Conservation (phyloP, 352 stramenopile species). For the Phytophthora melonis region DNA sequence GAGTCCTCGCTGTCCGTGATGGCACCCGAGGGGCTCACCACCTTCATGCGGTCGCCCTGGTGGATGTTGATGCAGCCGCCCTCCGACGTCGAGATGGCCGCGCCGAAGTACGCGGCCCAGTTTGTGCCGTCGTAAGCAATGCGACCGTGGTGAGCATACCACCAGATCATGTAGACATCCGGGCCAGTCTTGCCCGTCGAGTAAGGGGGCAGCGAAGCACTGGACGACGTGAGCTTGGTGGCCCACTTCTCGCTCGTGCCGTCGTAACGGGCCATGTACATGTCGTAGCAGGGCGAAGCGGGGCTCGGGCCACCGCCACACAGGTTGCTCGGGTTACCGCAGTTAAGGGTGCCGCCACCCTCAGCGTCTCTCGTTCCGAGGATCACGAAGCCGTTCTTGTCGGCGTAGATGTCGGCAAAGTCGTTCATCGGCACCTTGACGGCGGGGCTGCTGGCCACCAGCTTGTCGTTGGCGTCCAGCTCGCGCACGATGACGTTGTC, state of each 20-base stretch:
- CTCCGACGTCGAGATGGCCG: constrained; percentile 49
- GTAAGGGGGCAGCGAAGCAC: constrained; percentile 54
- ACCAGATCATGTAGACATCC: constrained; percentile 69
- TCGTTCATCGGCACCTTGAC: constrained; percentile 46
- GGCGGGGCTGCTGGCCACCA: constrained; percentile 39
- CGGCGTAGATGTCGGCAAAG: constrained; percentile 61
- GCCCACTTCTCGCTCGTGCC: constrained; percentile 54
- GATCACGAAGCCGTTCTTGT: constrained; percentile 60
- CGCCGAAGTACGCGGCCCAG: constrained; percentile 66
- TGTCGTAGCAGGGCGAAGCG: constrained; percentile 55
- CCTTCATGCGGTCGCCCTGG: constrained; percentile 68
- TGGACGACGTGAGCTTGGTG: constrained; percentile 62
- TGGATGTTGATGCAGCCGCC: constrained; percentile 68
- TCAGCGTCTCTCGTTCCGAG: constrained; percentile 55
- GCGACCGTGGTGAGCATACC: constrained; percentile 65
- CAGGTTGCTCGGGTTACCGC: constrained; percentile 59
- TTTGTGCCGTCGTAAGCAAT: constrained; percentile 60
- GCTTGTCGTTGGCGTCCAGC: constrained; percentile 52
- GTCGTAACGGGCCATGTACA: constrained; percentile 63
- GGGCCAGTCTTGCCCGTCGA: constrained; percentile 44
- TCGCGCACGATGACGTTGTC: constrained; percentile 51
- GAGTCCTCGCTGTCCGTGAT: constrained; percentile 41
- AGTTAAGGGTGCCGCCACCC: constrained; percentile 62
- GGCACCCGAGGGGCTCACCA: constrained; percentile 41
- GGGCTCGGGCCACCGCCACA: constrained; percentile 42